phyloP scores from a whole-genome alignment of 2,329 filamentous ascomycete species.

The Beauveria asiatica region DNA sequence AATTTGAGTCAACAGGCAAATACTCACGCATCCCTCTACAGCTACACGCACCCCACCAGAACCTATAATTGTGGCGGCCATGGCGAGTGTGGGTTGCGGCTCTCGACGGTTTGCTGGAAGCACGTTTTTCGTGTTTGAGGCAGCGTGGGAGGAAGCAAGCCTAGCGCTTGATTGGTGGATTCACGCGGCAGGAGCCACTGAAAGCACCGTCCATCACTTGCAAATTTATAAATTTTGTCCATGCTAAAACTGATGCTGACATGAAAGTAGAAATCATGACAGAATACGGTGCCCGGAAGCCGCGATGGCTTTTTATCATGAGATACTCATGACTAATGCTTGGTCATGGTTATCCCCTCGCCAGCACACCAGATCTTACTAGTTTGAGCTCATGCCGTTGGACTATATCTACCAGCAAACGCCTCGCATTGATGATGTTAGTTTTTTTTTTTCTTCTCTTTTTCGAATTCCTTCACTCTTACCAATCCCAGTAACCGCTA shows the following conservation, averaged over 20 bases:
- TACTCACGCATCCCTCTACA: conserved; percentile 74
- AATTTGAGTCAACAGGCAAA: not conserved
- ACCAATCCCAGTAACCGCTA: not conserved
- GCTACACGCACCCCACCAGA: conserved; percentile 60
- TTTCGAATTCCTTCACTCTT: not conserved
- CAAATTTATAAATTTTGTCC: not conserved
- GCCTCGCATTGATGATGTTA: not conserved
- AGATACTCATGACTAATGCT: not conserved
- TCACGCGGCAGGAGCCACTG: not conserved
- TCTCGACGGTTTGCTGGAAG: not conserved
- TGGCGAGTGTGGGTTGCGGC: conserved; percentile 12
- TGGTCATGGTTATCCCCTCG: not conserved
- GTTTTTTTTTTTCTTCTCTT: not conserved
- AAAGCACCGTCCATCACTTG: not conserved
- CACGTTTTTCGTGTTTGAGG: not conserved
- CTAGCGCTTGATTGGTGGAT: not conserved
- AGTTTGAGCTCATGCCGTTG: too few species aligned
- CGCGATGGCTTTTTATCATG: not conserved
- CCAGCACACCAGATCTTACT: not conserved
- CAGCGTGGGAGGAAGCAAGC: not conserved
- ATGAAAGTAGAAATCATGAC: not conserved
- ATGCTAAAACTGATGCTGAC: too few species aligned
- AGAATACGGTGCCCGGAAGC: not conserved
- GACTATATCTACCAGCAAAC: not conserved
- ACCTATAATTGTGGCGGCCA: conserved; percentile 26